Evolutionary conservation across 257 asterid species (phyloP), one percentile per base, ranked within the genome.

Genomic region (Nicotiana knightiana): DNA sequence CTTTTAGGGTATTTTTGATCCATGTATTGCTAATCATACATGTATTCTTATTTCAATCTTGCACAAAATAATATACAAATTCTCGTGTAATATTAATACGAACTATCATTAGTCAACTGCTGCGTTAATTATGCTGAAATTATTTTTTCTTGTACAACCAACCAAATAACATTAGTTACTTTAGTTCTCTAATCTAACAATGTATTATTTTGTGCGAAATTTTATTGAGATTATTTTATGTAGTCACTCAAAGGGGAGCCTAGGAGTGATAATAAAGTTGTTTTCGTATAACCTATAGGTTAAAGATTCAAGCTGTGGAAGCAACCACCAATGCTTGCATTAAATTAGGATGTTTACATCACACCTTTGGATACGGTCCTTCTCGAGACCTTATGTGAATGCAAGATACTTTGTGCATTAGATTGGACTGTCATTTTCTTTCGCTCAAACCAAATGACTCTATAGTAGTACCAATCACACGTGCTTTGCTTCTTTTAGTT

Each of bases 401-500:
- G 3, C 12, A 2, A 0, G 9, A 43, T 43, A 9, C 1, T 43
- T 9, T 8, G 51, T 43, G 1, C 0, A 10, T 21, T 21, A 28
- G 1, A 28, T 0, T 1, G 3, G 3, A 0, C 0, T 7, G 10
- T 3, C 1, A 0, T 43, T 43, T 43, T 43, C 12, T 43, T 8
- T 43, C 1, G 2, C 51, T 43, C 51, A 43, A 43, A 43, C 51
- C 51, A 43, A 43, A 43, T 3, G 61, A 55, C 21, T 16, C 61
- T 18, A 15, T 15, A 43, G 12, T 46, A 21, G 51, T 21, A 71
- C 46, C 81, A 66, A 35, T 82, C 94, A 84, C 89, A 82, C 91
- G 82, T 79, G 76, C 78, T 65, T 81, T 82, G 88, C 90, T 86
- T 81, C 88, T 86, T 86, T 83, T 86, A 88, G 87, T 93, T 87